These are phyloP conservation scores for Sicyos edulis DNA, from an alignment of 306 rosid genomes.

Conservation along the genomic window DNA sequence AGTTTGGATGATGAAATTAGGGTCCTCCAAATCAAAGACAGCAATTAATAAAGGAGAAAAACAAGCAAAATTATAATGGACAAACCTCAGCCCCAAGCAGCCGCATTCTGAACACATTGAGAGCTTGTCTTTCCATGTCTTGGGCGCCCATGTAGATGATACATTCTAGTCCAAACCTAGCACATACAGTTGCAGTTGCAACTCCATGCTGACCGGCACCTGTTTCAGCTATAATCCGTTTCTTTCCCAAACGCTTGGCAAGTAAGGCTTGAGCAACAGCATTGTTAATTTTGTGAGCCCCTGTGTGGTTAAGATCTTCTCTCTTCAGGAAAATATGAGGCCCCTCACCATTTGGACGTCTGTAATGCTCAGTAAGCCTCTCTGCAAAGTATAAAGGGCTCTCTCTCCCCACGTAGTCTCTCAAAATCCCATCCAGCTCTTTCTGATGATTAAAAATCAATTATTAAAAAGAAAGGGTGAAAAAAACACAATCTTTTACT, in stretches of 20 bases:
- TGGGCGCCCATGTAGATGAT: conserved; percentile 96
- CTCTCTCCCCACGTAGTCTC: conserved; percentile 91
- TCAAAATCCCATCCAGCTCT: conserved; percentile 66
- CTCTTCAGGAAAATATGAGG: conserved; percentile 81
- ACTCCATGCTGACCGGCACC: conserved; percentile 99
- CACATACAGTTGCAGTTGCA: conserved; percentile 96
- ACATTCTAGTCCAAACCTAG: conserved; percentile 84
- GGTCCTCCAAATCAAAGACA: neutral
- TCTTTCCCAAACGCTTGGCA: conserved; percentile 78
- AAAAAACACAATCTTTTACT: neutral
- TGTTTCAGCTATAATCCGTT: conserved; percentile 89
- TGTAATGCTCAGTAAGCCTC: conserved; percentile 85
- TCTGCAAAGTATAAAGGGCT: conserved; percentile 89
- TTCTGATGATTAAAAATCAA: conserved; percentile 39
- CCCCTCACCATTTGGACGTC: conserved; percentile 77
- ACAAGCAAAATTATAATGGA: conserved; percentile 21
- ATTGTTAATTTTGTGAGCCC: conserved; percentile 96
- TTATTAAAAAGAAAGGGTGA: conserved; percentile 12
- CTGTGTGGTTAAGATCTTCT: conserved; percentile 98
- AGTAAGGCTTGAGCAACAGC: conserved; percentile 94
- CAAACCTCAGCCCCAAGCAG: conserved; percentile 98
- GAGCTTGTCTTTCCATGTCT: conserved; percentile 95
- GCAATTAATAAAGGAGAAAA: neutral
- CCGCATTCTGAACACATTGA: conserved; percentile 91
- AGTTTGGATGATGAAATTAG: neutral